Conservation (phyloP, 768 basidiomycete genomes). For the Kwoniella sp. region DNA sequence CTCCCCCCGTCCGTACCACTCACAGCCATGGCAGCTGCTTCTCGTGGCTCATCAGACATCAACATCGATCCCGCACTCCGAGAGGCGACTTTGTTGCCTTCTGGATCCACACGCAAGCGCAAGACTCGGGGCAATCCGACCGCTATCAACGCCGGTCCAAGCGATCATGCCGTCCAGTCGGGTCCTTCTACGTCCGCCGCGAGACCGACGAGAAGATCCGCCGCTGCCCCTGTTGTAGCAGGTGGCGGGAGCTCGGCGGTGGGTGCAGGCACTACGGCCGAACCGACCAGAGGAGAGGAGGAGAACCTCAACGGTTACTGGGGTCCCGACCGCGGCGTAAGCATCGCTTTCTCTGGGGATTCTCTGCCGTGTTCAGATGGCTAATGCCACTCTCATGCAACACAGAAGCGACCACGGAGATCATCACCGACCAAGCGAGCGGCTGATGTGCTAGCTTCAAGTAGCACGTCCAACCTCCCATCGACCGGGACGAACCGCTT, state of each 20-base stretch:
- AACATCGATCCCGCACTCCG: slow-evolving; percentile 16
- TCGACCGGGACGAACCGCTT: background rate
- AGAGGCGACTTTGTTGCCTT: background rate
- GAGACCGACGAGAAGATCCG: slow-evolving; percentile 12
- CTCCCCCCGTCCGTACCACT: background rate
- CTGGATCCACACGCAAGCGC: too few species aligned
- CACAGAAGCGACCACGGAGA: slow-evolving; percentile 12
- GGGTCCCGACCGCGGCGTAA: slow-evolving; percentile 2
- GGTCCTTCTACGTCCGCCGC: background rate
- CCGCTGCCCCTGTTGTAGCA: background rate
- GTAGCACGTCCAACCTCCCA: too few species aligned
- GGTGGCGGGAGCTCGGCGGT: too few species aligned
- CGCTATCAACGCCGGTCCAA: background rate
- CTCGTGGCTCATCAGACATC: background rate
- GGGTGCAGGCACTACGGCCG: background rate
- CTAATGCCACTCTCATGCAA: too few species aligned
- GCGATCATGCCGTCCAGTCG: too few species aligned
- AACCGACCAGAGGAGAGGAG: slow-evolving; percentile 38
- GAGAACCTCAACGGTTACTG: slow-evolving; percentile 34
- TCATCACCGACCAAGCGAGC: slow-evolving; percentile 12
- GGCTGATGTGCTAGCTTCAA: too few species aligned
- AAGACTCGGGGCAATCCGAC: background rate
- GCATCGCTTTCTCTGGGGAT: too few species aligned
- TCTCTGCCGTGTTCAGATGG: too few species aligned
- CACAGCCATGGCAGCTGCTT: background rate